A percentile compares a stretch with the other conserved stretches of the same genome.
phyloP scores from a whole-genome alignment of 2,329 filamentous ascomycete genomes.

The Drechslerella stenobrocha region DNA sequence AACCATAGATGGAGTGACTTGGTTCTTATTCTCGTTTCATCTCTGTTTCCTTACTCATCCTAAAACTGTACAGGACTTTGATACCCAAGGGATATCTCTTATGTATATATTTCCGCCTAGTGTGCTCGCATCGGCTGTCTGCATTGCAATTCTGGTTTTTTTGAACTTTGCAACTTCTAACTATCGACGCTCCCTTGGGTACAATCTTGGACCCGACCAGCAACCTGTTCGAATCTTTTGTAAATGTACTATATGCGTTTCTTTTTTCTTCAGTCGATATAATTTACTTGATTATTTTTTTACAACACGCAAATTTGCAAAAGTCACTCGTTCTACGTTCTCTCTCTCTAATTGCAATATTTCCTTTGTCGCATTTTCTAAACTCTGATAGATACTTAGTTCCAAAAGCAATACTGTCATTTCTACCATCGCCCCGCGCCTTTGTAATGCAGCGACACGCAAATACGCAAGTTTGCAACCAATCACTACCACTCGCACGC shows the following conservation, averaged over 20 bases:
- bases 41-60: not conserved
- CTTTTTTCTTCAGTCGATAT: slow-evolving; percentile 6
- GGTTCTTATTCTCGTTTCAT: slow-evolving; percentile 12
- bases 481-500: too few relatives aligned
- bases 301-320: too few relatives aligned
- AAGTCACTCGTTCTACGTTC: not conserved
- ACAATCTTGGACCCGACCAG: slow-evolving; percentile 13
- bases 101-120: slow-evolving; percentile 47
- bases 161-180: slow-evolving; percentile 21
- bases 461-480: too few relatives aligned
- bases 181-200: slow-evolving; percentile 45
- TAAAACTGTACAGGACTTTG: slow-evolving; percentile 46
- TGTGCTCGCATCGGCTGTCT: slow-evolving; percentile 31
- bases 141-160: slow-evolving; percentile 6
- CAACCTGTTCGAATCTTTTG: slow-evolving; percentile 4
- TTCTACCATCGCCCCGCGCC: slow-evolving; percentile 7
- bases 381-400: slow-evolving; percentile 39
- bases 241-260: slow-evolving; percentile 37
- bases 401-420: slow-evolving; percentile 25
- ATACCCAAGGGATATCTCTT: slow-evolving; percentile 50
- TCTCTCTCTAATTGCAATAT: not conserved
- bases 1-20: slow-evolving; percentile 38
- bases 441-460: slow-evolving; percentile 6
- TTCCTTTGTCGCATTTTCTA: not conserved
- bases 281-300: too few relatives aligned